Base-by-base conservation (phyloP, 108 stramenopile species). In the Skeletonema costatum region DNA sequence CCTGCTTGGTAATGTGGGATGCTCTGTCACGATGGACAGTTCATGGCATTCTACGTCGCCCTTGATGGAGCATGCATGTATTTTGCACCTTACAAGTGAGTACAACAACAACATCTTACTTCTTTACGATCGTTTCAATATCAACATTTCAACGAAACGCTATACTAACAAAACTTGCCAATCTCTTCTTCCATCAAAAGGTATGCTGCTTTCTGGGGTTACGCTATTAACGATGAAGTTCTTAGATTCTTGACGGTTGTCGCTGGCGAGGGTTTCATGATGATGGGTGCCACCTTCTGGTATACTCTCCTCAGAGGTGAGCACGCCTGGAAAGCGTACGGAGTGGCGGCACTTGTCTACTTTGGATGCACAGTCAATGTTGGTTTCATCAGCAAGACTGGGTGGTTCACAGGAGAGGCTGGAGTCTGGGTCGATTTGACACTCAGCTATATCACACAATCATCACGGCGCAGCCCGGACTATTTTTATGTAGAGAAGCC, bases 321-420 rank as follows among this genome's bases (percentile, higher is more conserved):
- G 44, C 14, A 16, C 2, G 7, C 44, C 14, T 46, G 44, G 44
- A 50, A 50, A 50, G 48, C 14, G 48, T 50, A 50, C 19, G 48
- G 48, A 5, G 9, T 50, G 48, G 48, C 48, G 12, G 16, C 48
- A 17, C 16, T 50, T 50, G 48, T 50, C 17, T 50, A 50, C 48
- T 17, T n/a, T 4, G 48, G 48, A 19, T n/a, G 1, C 17, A 50
- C 17, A 3, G 48, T 50, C 48, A 17, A 50, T 1, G 3, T n/a
- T 50, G 48, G n/a, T 19, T 50, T 50, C 48, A 50, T 50, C 48
- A 50, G 48, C 48, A 50, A 50, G 48, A 50, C 48, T 50, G 51
- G 51, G 3, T 25, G 51, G 51, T 5, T 1, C 1, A 53, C 16
- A 25, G 17, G 7, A 21, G 21, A 19, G 5, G 19, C 21, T 25